Evolutionary conservation across 2,329 filamentous ascomycete species (phyloP), one percentile per base, ranked within the genome.

Genomic region (Alternaria brassicae): DNA sequence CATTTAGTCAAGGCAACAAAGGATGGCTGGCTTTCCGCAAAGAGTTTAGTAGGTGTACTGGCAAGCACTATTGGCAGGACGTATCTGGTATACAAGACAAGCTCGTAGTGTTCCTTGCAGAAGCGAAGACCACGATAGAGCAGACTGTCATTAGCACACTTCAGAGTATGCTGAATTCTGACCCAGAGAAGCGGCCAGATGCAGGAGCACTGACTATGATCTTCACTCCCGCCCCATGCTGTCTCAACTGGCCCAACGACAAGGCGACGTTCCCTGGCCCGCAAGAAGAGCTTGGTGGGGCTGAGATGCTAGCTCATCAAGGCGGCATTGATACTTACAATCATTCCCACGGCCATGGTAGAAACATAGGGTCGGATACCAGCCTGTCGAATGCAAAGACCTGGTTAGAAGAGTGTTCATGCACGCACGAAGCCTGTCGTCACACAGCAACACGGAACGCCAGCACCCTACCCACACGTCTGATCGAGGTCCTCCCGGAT

Each of bases 11-110:
- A 48, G 58, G 62, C 45, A 72, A 73, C 37, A 40, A 54, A 6
- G 53, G 61, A 47, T 76, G 72, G 72, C 56, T 60, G 10, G 53
- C 58, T 2, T 72, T 77, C 62, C 72, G 68, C 49, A 63, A 68
- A 36, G 61, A 70, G 49, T 77, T 72, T 56, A 65, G 62, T 15
- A 70, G 71, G n/a, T 64, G 69, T 32, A 63, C 67, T 27, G 68
- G 68, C 62, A 78, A 74, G 41, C 72, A 71, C 59, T 78, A 78
- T 56, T 78, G 73, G 71, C 71, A 77, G 58, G 73, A 77, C 28
- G 63, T 77, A 7, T 59, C 66, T 4, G 66, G 63, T 9, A 57
- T 78, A 28, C 74, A 77, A 48, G 50, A 61, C 36, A 63, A 63
- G 57, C 68, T 78, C 6, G 60, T 67, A 13, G 34, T 28, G 13